Evolutionary conservation across 352 stramenopile species (phyloP), one percentile per base, ranked within the genome.

Genomic region (Pythium diclinum): DNA sequence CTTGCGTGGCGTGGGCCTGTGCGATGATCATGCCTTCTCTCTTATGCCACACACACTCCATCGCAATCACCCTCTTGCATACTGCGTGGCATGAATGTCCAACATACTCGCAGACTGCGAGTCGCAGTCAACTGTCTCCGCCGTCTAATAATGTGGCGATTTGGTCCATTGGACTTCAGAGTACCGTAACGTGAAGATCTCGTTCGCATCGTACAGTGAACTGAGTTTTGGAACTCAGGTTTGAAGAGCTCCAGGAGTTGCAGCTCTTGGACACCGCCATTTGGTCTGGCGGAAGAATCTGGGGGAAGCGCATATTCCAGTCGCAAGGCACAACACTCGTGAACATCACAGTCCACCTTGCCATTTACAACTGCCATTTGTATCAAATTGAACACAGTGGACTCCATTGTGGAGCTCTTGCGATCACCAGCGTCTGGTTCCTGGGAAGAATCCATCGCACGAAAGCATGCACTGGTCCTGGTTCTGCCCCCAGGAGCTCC

Each of bases 261-360:
- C 44, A 51, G 44, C 44, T 51, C 44, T 51, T 51, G 44, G 28
- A 32, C 14, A 3, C 14, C 9, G 44, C 55, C 62, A 59, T 46
- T 59, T 68, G 62, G 62, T 17, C n/a, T 46, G 6, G 46, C 34
- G 46, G 62, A 68, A 68, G 10, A 21, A 36, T 68, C 30, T n/a
- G 9, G 32, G n/a, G 9, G n/a, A 25, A 28, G 6, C 44, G 44
- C 44, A 51, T 28, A 28, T 51, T 48, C 42, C 42, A 25, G 42
- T 23, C 11, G 16, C 13, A 11, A 9, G 42, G 16, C 2, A 17
- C 42, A 48, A 48, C 42, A 17, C 38, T 46, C 42, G 13, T 25
- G 14, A 11, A 44, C 42, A 48, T 48, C 10, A 48, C 16, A 25
- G 17, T 48, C 25, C 4, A 9, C n/a, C 21, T 48, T 25, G 17